These are phyloP conservation scores for Penicillium sp. DNA, from an alignment of 2,329 filamentous ascomycete genomes.

Conservation along the genomic window DNA sequence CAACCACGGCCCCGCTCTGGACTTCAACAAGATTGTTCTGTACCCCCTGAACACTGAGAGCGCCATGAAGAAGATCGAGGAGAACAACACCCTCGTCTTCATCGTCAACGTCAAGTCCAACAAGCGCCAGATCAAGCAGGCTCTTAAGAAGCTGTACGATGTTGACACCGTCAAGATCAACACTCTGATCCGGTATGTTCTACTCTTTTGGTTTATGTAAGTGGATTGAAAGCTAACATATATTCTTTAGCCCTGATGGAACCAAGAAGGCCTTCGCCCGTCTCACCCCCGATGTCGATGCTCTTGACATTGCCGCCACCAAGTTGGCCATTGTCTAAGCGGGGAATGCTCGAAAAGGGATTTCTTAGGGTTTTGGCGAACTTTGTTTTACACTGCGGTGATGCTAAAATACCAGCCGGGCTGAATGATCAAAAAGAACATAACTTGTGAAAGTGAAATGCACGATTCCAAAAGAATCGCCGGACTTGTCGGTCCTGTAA, in stretches of 20 bases:
- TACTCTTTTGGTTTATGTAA: not conserved
- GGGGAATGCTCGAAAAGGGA: constrained; percentile 24
- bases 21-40: constrained; percentile 96
- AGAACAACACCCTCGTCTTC: constrained; percentile 99
- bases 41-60: constrained; percentile 99
- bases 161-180: constrained; percentile 99
- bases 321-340: constrained; percentile 96
- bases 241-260: constrained; percentile 71
- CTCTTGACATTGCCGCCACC: constrained; percentile 97
- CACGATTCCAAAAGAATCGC: constrained; percentile 17
- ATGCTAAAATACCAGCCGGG: constrained; percentile 38
- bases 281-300: constrained; percentile 93
- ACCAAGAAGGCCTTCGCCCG: constrained; percentile 98
- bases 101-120: constrained; percentile 97
- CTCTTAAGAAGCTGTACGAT: constrained; percentile 99
- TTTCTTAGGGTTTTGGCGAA: constrained; percentile 47
- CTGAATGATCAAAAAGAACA: constrained; percentile 39
- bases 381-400: constrained; percentile 40
- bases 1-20: constrained; percentile 82
- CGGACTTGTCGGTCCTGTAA: constrained; percentile 12
- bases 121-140: constrained; percentile 99
- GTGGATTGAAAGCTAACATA: constrained; percentile 12
- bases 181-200: constrained; percentile 83
- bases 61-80: constrained; percentile 99
- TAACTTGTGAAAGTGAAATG: constrained; percentile 21